Evolutionary conservation across 768 basidiomycete species (phyloP), one percentile per base, ranked within the genome.

Genomic region (Amanita brunnescens): DNA sequence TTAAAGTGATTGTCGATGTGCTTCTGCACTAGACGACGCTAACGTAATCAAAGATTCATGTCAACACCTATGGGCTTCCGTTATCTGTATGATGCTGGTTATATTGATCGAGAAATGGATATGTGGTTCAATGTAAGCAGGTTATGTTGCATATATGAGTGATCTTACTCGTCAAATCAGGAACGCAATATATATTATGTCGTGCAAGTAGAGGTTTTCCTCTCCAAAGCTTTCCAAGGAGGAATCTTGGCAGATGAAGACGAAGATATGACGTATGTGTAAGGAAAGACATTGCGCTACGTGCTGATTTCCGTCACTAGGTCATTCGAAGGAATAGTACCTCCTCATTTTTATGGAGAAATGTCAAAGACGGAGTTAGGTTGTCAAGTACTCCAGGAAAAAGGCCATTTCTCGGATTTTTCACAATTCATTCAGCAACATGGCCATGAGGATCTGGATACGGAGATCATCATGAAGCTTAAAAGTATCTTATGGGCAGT

Each of bases 401-500:
- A 87, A 58, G 90, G 90, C 0, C 91, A 98, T 62, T 93, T 98
- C 60, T 62, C 77, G 5, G 91, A 95, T 55, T 97, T 97, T 60
- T 85, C 91, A 1, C 83, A 90, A 53, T 89, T 95, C 59, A 89
- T 98, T 47, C 78, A 90, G 20, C 79, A 83, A 53, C 92, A 98
- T 64, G 85, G 85, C 16, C 74, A 86, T 44, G 95, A 97, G 65
- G 80, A 78, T 43, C 80, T 85, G 51, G 95, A 98, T 63, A 67
- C 78, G 10, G 89, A 88, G 35, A 73, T 96, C 32, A 87, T 97
- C 43, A 70, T 85, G 60, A 93, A 90, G 65, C 66, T 99, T 39
- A 98, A 99, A 68, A 95, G 92, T 61, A 87, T 93, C 12, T 72
- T 98, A 0, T 99, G 96, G 96, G 92, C 92, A 4, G 87, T 98